Evolutionary conservation across 176 grass and related monocot genomes (phyloP), one percentile per base, ranked within the genome.

Genomic region (Phragmites australis): DNA sequence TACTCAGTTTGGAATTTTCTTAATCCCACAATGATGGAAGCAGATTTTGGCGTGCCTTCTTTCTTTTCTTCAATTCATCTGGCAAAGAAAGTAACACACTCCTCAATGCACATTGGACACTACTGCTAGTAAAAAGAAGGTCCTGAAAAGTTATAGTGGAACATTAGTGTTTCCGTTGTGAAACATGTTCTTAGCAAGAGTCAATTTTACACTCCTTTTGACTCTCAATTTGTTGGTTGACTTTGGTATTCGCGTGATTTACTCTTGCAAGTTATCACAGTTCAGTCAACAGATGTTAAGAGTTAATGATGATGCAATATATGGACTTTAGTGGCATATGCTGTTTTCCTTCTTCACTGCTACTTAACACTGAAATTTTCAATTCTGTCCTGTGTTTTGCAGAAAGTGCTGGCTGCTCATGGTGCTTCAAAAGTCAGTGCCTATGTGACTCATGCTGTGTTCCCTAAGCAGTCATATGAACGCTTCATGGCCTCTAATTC

Each of bases 401-500:
- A 89, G 82, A 89, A 89, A 85, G 87, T 89, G 85, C 54, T 89
- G 27, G 63, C 82, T 81, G 78, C 54, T 46, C 82, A 94, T 54
- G 94, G 94, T n/a, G 94, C 94, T 14, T 48, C 83, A 72, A 97
- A 90, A 89, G 84, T 97, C 52, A 97, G 92, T 55, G 92, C 95
- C n/a, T 97, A 94, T 81, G 95, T 94, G 32, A 97, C 95, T 83
- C 95, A 97, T 81, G 92, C 89, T 75, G 89, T 97, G 34, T 97
- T 94, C 65, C 94, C 94, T 9, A 92, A 94, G 29, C 77, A 66
- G 26, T 97, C 95, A 6, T 94, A 89, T 85, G 88, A 88, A 23
- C 87, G 88, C 22, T 97, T 97, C 68, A 45, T 84, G 54, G 19
- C 83, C 0, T 78, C 82, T 56, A 88, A 88, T 88, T 90, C 90